These are phyloP conservation scores for Mycena filopes DNA, from an alignment of 768 basidiomycete genomes.

Conservation along the genomic window DNA sequence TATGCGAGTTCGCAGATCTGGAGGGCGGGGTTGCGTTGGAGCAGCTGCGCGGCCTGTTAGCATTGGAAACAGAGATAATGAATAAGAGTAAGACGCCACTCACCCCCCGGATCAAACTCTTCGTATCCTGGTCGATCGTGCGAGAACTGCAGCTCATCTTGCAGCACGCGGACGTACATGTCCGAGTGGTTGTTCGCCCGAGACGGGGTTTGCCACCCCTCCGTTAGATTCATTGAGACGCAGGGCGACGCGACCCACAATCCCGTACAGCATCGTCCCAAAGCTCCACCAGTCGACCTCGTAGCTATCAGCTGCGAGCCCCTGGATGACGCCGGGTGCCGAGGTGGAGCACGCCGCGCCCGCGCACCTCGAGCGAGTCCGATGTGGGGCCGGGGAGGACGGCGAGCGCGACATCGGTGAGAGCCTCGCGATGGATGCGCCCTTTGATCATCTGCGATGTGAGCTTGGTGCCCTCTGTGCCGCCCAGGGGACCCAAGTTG, in stretches of 20 bases:
- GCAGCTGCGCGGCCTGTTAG: conserved; percentile 69
- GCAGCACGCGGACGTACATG: conserved; percentile 93
- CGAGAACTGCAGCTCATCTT: conserved; percentile 90
- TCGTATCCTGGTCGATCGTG: conserved; percentile 94
- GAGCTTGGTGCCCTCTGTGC: conserved; percentile 58
- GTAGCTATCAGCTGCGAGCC: conserved; percentile 88
- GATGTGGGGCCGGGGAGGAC: conserved; percentile 61
- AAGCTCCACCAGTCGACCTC: conserved; percentile 99
- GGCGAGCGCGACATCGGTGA: conserved; percentile 62
- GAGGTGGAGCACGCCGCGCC: conserved; percentile 61
- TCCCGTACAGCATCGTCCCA: conserved; percentile 96
- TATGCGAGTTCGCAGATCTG: conserved; percentile 91
- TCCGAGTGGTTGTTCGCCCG: conserved; percentile 94
- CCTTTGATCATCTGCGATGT: conserved; percentile 61
- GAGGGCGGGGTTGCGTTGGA: conserved; percentile 92
- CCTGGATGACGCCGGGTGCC: conserved; percentile 82
- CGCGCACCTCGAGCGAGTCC: conserved; percentile 60
- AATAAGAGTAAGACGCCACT: conserved; percentile 47
- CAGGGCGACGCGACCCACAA: no score
- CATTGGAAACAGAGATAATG: no score
- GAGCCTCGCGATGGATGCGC: conserved; percentile 59
- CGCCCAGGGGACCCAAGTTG: conserved; percentile 60
- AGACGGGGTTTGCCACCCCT: conserved; percentile 91
- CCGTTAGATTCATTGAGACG: no score
- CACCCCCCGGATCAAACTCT: conserved; percentile 94